Evolutionary conservation across 1,139 yeast genomes (phyloP).

Genomic region (Kluyveromyces marxianus): DNA sequence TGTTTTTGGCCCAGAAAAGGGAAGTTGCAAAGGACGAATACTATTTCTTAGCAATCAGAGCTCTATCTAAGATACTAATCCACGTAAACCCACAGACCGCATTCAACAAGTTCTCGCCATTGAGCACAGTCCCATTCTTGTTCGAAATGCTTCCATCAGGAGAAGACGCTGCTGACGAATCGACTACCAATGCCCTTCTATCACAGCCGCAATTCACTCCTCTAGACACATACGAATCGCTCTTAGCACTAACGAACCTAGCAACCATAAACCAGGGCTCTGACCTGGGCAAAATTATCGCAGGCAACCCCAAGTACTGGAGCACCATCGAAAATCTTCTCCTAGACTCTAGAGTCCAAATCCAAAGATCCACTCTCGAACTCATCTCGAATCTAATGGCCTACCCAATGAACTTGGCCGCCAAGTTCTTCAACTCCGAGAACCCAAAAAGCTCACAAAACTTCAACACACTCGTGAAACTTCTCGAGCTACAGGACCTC

Average conservation of each 20-base stretch:
- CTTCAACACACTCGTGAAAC: slow-evolving; percentile 24
- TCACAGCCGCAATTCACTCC: slow-evolving; percentile 6
- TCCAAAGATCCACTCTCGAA: slow-evolving; percentile 28
- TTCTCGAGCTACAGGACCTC: slow-evolving; percentile 24
- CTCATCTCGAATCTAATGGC: slow-evolving; percentile 27
- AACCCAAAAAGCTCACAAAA: slow-evolving; percentile 27
- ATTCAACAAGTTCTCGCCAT: slow-evolving; percentile 25
- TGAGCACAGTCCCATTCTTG: slow-evolving; percentile 25
- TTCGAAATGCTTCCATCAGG: slow-evolving; percentile 23
- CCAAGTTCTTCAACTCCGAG: slow-evolving; percentile 29
- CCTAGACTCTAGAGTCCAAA: slow-evolving; percentile 22
- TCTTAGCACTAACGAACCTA: slow-evolving; percentile 42
- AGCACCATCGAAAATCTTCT: slow-evolving; percentile 32
- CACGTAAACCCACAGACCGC: slow-evolving; percentile 25
- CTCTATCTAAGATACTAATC: slow-evolving; percentile 22
- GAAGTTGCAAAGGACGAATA: slow-evolving; percentile 11
- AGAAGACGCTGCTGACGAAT: not conserved
- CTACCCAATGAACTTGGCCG: slow-evolving; percentile 25
- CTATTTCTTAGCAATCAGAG: slow-evolving; percentile 22
- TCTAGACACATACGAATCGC: slow-evolving; percentile 38
- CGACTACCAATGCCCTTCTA: not conserved
- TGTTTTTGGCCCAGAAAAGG: slow-evolving; percentile 16
- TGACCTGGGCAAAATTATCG: slow-evolving; percentile 24
- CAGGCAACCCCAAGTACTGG: slow-evolving; percentile 34
- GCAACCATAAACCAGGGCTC: slow-evolving; percentile 35